Evolutionary conservation across 441 rosid species (phyloP), one percentile per base, ranked within the genome.

Genomic region (Raphanus hybrid): DNA sequence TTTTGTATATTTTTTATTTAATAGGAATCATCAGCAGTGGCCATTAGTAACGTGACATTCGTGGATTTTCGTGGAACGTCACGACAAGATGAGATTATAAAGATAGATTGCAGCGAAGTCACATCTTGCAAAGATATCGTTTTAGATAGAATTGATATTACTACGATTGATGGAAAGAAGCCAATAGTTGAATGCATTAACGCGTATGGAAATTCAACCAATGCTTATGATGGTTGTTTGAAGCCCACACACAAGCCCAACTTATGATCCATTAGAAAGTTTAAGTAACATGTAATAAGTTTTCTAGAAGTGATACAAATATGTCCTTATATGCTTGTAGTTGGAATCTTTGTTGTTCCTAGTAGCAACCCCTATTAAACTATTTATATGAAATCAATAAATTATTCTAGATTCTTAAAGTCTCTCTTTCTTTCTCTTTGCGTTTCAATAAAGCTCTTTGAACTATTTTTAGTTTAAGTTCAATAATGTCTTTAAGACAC

Each of bases 41-140:
- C 68, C 35, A 81, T 83, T 69, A 85, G 83, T 37, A 69, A 72
- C 5, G 82, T 84, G 45, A 70, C 70, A 11, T 87, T 75, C 48
- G 20, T 4, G 2, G 12, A 64, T 61, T 10, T 85, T 16, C 29
- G 26, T 15, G 88, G 88, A 70, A 81, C 86, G 0, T 69, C 82
- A 18, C 41, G 48, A 9, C 3, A 48, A 3, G 52, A 73, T 9
- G 59, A 76, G 14, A 80, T 80, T 63, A 69, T 87, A 58, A 69
- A 60, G 34, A 3, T 87, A 16, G 77, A 78, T 27, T 85, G 90
- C 50, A 78, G 81, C 62, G 62, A 68, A 2, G 15, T 43, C 10
- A 65, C 54, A 12, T 79, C 79, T 45, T 87, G 88, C 75, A 52
- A n/a, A 11, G 59, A 78, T 58, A 79, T 85, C 1, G 35, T 11